Evolutionary conservation across 768 basidiomycete species (phyloP), one percentile per base, ranked within the genome.

Genomic region (Collybia sordida): DNA sequence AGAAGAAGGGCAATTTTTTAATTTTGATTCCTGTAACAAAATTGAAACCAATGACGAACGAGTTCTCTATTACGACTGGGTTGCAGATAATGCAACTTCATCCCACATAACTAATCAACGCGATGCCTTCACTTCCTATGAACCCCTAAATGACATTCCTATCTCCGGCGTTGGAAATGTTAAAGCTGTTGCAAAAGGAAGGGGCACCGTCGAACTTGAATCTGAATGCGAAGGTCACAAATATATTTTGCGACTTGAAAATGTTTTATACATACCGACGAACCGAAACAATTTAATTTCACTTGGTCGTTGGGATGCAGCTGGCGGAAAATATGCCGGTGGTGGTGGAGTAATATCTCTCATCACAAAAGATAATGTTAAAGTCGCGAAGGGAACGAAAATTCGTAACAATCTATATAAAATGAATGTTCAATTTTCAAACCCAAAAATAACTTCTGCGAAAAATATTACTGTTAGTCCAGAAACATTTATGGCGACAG

Each of bases 241-340:
- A 27, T 27, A 27, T 27, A 46, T 17, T 36, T 8, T 37, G 3
- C 17, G 12, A 28, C 42, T 44, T 12, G 42, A 27, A 6, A 19
- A 44, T 28, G 24, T 44, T 24, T 6, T 44, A 5, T 17, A 36
- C 49, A n/a, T 31, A 5, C 27, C 41, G 23, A 18, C 28, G 31
- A 27, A n/a, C 37, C 6, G n/a, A 49, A 25, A 53, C n/a, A 53
- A 49, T 23, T 45, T 52, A 8, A 21, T 52, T 12, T 52, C 38
- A 5, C 45, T 52, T 17, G 46, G 51, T 15, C 9, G 41, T 7
- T 53, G 52, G 52, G 37, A 53, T 36, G 36, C 19, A 15, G 41
- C 52, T 36, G 52, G 47, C n/a, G 35, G 48, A 17, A 8, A 11
- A 6, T 53, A 53, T 18, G 17, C 18, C 3, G 42, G 48, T 3